These are phyloP conservation scores for Schizophyllum amplum DNA, from an alignment of 1,284 basidiomycete genomes.

Conservation along the genomic window DNA sequence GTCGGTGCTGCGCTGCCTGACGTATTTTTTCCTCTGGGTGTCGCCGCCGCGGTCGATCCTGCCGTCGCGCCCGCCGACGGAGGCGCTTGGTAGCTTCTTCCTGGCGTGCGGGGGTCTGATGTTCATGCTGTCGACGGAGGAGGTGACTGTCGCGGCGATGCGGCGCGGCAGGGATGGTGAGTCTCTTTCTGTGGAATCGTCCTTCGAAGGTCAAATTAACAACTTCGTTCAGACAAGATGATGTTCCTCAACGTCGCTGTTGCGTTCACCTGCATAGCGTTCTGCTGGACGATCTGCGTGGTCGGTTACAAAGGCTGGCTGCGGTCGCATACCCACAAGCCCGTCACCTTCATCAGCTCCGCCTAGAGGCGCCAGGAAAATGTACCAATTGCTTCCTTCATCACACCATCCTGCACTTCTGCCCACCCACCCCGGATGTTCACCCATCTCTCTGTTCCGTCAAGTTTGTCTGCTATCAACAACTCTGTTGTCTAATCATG, in stretches of 20 bases:
- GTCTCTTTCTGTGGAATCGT: conserved; percentile 15
- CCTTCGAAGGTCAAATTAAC: conserved; percentile 1
- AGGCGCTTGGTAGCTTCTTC: conserved; percentile 84
- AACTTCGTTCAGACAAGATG: conserved; percentile 54
- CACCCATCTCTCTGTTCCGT: too few species aligned
- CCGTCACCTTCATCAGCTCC: conserved; percentile 31
- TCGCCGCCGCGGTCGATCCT: conserved; percentile 67
- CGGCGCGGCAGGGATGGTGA: conserved; percentile 79
- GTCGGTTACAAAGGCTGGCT: conserved; percentile 78
- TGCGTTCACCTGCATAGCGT: conserved; percentile 75
- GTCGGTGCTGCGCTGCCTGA: conserved; percentile 70
- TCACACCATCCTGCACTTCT: not conserved
- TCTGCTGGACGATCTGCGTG: conserved; percentile 70
- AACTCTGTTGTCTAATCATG: not conserved
- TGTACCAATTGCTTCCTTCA: not conserved
- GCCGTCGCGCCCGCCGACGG: conserved; percentile 91
- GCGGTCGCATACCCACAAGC: conserved; percentile 34
- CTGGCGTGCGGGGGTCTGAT: conserved; percentile 83
- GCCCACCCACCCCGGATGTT: too few species aligned
- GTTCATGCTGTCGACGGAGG: conserved; percentile 91
- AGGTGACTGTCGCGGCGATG: conserved; percentile 89
- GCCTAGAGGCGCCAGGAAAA: conserved; percentile 21
- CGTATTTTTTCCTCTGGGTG: conserved; percentile 94
- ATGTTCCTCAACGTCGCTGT: conserved; percentile 78
- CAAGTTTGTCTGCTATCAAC: not conserved